Percentiles rank a stretch among this genome's conserved stretches.
These are phyloP conservation scores for Pleomassaria siparia DNA, from an alignment of 2,329 filamentous ascomycete genomes.

Conservation along the genomic window DNA sequence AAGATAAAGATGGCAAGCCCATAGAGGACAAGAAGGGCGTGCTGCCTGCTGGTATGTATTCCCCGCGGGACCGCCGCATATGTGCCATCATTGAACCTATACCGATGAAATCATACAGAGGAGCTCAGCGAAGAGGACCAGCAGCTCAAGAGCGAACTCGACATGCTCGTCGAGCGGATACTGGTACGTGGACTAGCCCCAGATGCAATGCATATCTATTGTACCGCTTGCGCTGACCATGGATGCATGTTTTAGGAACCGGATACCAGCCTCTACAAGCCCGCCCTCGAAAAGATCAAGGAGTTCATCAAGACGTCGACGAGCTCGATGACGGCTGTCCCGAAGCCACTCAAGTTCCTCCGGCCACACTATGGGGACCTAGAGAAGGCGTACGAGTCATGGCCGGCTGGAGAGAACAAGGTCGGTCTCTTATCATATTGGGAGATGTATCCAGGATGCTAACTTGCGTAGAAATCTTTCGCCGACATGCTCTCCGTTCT, in stretches of 20 bases:
- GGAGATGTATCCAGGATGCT: conserved; percentile 10
- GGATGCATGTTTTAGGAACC: conserved; percentile 63
- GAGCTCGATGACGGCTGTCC: conserved; percentile 98
- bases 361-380: conserved; percentile 93
- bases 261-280: conserved; percentile 84
- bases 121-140: conserved; percentile 98
- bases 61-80: conserved; percentile 14
- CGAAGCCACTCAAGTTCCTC: conserved; percentile 97
- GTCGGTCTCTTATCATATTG: conserved; percentile 43
- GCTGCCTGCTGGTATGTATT: conserved; percentile 57
- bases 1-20: conserved; percentile 70
- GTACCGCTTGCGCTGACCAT: conserved; percentile 26
- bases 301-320: conserved; percentile 98
- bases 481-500: conserved; percentile 97
- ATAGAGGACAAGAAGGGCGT: conserved; percentile 75
- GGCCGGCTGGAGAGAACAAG: conserved; percentile 83
- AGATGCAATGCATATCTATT: conserved; percentile 7
- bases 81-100: conserved; percentile 16
- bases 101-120: conserved; percentile 58
- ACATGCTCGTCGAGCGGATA: conserved; percentile 96
- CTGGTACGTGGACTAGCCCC: conserved; percentile 57
- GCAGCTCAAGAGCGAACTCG: conserved; percentile 95
- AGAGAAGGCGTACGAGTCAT: conserved; percentile 84
- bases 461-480: conserved; percentile 61
- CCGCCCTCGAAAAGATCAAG: conserved; percentile 94